phyloP scores from a whole-genome alignment of 2,329 filamentous ascomycete species.

The Diplodia mutila region DNA sequence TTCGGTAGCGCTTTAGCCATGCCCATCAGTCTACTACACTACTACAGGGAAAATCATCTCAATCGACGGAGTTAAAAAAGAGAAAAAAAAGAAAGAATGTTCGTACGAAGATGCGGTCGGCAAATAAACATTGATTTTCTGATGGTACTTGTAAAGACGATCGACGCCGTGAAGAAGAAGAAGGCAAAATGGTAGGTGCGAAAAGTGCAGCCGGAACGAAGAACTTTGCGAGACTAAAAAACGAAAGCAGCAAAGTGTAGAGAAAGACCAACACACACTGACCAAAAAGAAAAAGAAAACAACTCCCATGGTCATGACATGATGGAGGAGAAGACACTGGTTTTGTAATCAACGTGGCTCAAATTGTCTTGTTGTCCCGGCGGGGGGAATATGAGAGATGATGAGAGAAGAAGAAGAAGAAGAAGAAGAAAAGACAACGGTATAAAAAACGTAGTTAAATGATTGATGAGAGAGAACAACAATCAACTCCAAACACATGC shows the following conservation, averaged over 20 bases:
- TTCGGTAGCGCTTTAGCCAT: too few species aligned
- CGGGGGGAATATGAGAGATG: constrained; percentile 4
- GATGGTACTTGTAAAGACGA: background rate
- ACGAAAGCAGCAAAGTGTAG: too few species aligned
- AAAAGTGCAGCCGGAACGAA: too few species aligned
- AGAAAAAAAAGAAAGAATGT: background rate
- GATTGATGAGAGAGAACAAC: background rate
- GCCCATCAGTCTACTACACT: too few species aligned
- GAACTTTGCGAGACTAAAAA: too few species aligned
- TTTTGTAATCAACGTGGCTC: background rate
- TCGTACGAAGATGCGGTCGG: background rate
- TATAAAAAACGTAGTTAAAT: constrained; percentile 2
- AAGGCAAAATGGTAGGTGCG: too few species aligned
- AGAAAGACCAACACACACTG: background rate
- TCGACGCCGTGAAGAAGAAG: constrained; percentile 7
- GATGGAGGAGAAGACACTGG: background rate
- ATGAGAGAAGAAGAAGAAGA: background rate
- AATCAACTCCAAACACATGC: constrained; percentile 13
- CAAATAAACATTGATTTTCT: constrained; percentile 4
- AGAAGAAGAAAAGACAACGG: too few species aligned
- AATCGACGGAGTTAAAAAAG: too few species aligned
- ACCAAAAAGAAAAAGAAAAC: constrained; percentile 1
- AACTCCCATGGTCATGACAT: background rate
- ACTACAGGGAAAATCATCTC: too few species aligned
- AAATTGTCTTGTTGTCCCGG: constrained; percentile 1